Conservation (phyloP, 2,329 filamentous ascomycete genomes). For the Xylariaceae sp. region DNA sequence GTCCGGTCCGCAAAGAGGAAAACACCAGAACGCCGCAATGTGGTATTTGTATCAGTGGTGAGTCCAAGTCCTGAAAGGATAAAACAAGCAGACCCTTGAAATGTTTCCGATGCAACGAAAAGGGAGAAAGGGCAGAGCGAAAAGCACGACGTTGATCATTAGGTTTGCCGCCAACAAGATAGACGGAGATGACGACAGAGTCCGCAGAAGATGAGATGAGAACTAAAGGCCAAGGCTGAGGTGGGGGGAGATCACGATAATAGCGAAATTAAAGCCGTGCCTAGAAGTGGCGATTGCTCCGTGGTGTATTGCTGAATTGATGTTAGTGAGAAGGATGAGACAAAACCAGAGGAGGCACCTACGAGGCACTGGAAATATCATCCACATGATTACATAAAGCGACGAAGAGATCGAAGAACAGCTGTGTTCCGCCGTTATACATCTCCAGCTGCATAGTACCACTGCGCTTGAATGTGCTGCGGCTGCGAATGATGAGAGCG, state of each 20-base stretch:
- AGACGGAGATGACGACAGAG: slow-evolving; percentile 18
- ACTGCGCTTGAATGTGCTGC: slow-evolving; percentile 89
- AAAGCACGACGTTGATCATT: slow-evolving; percentile 39
- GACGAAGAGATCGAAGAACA: slow-evolving; percentile 95
- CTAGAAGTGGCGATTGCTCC: slow-evolving; percentile 53
- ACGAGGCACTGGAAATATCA: slow-evolving; percentile 66
- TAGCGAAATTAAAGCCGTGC: not conserved
- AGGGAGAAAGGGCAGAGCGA: not conserved
- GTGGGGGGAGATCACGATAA: slow-evolving; percentile 10
- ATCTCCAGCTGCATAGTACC: slow-evolving; percentile 97
- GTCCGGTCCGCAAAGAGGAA: not conserved
- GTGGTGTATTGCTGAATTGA: slow-evolving; percentile 49
- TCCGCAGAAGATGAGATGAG: slow-evolving; percentile 13
- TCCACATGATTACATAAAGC: slow-evolving; percentile 91
- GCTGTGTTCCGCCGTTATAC: slow-evolving; percentile 79
- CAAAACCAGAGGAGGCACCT: slow-evolving; percentile 39
- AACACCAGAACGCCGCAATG: slow-evolving; percentile 36
- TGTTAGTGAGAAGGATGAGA: slow-evolving; percentile 17
- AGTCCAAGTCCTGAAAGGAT: slow-evolving; percentile 23
- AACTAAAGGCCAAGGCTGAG: slow-evolving; percentile 9
- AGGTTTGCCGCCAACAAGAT: slow-evolving; percentile 13
- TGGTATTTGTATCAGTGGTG: slow-evolving; percentile 35
- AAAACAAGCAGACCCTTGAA: slow-evolving; percentile 13
- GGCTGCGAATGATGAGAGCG: slow-evolving; percentile 87
- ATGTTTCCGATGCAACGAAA: not conserved